A percentile compares a stretch with the other conserved stretches of the same genome.
These are phyloP conservation scores for Oryza nivara DNA, from an alignment of 176 grass and related monocot genomes.

Conservation along the genomic window DNA sequence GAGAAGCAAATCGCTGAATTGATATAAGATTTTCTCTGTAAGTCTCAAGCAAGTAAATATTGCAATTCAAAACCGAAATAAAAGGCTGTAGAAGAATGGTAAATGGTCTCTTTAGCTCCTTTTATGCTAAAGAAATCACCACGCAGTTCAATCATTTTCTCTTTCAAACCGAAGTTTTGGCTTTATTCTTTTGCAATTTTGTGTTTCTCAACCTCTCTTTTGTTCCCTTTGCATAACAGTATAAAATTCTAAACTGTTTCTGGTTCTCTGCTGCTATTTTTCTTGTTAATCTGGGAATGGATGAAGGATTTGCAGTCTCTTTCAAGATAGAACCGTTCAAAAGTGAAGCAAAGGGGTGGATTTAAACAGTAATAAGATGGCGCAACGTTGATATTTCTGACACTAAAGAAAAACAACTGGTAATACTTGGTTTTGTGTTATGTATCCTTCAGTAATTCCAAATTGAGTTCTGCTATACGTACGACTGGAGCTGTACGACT, in stretches of 20 bases:
- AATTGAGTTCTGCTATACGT: no score
- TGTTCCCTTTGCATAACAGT: neutral
- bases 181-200: neutral
- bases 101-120: neutral
- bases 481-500: no score
- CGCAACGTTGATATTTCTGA: neutral
- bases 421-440: neutral
- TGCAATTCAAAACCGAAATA: conserved; percentile 5
- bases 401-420: neutral
- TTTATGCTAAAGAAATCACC: neutral
- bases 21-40: neutral
- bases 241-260: neutral
- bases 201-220: neutral
- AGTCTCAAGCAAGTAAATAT: conserved; percentile 6
- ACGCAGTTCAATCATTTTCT: neutral
- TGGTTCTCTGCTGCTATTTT: conserved; percentile 8
- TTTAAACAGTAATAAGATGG: neutral
- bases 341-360: neutral
- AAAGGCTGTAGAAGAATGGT: neutral
- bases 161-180: neutral
- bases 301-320: neutral
- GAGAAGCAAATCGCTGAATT: neutral
- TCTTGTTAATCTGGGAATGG: neutral
- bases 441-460: neutral
- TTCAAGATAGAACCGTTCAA: neutral